Evolutionary conservation across 2,329 filamentous ascomycete species (phyloP).

Genomic region (Xylariales sp.): DNA sequence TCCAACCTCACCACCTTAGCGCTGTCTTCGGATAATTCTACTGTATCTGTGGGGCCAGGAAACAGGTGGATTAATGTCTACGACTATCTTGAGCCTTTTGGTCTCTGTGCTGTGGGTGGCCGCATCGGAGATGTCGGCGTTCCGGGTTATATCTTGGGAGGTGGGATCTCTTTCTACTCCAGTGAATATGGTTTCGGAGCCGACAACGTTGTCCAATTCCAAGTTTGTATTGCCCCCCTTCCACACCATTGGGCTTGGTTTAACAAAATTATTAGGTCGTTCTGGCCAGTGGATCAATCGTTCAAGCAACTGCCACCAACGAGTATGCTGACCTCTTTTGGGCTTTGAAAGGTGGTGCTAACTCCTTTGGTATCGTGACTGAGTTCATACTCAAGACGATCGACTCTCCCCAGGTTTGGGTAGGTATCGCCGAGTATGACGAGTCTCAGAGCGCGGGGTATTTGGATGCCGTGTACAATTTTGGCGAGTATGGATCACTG

Average conservation of each 20-base stretch:
- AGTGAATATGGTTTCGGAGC: slow-evolving; percentile 20
- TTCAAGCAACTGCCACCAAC: not conserved
- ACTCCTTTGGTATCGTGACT: not conserved
- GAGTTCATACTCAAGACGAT: not conserved
- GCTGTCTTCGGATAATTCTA: not conserved
- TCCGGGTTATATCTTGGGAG: slow-evolving; percentile 15
- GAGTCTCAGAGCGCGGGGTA: not conserved
- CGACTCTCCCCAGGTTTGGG: not conserved
- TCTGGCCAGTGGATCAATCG: not conserved
- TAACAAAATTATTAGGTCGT: no score
- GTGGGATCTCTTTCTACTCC: slow-evolving; percentile 11
- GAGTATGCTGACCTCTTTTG: not conserved
- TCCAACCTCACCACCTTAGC: not conserved
- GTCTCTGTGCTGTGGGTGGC: slow-evolving; percentile 9
- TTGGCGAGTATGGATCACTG: not conserved
- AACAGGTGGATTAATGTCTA: slow-evolving; percentile 22
- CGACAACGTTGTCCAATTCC: slow-evolving; percentile 34
- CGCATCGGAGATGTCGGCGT: slow-evolving; percentile 12
- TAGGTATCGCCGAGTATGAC: not conserved
- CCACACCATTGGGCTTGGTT: no score
- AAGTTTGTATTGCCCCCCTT: no score
- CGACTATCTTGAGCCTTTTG: slow-evolving; percentile 12
- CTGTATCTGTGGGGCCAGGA: not conserved
- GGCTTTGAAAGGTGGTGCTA: not conserved
- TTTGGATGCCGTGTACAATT: not conserved